phyloP scores from a whole-genome alignment of 1,139 yeast species.

The Geotrichum carabidarum region DNA sequence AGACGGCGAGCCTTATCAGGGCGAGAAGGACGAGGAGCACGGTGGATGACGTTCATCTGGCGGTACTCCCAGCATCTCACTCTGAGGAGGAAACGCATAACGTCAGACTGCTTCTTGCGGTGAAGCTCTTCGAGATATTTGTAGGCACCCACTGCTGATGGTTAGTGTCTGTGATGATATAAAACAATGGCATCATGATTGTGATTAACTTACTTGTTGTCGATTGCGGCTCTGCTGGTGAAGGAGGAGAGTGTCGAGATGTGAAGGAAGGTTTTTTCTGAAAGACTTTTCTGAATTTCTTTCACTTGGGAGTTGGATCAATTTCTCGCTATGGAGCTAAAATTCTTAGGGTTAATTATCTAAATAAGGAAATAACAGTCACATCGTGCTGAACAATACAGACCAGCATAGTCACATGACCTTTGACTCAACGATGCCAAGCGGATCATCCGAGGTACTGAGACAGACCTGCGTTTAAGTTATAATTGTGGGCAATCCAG shows the following conservation, averaged over 20 bases:
- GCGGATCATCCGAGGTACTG: too few relatives aligned
- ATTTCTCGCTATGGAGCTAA: background rate
- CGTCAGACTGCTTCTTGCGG: constrained; percentile 99
- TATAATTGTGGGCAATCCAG: too few relatives aligned
- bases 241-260: constrained; percentile 12
- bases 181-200: background rate
- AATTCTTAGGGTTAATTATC: background rate
- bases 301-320: background rate
- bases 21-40: constrained; percentile 98
- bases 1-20: constrained; percentile 99
- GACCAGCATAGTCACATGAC: too few relatives aligned
- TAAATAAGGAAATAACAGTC: background rate
- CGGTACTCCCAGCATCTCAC: constrained; percentile 99
- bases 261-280: background rate
- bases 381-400: background rate
- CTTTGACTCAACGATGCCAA: too few relatives aligned
- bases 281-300: background rate
- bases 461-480: too few relatives aligned
- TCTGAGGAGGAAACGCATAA: constrained; percentile 95
- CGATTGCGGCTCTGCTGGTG: constrained; percentile 19
- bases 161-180: background rate
- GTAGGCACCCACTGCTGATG: constrained; percentile 94
- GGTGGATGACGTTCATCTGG: constrained; percentile 97
- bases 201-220: constrained; percentile 17
- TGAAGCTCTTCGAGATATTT: constrained; percentile 98